Conservation (phyloP, 2,329 filamentous ascomycete species). For the Coniochaeta sp. region DNA sequence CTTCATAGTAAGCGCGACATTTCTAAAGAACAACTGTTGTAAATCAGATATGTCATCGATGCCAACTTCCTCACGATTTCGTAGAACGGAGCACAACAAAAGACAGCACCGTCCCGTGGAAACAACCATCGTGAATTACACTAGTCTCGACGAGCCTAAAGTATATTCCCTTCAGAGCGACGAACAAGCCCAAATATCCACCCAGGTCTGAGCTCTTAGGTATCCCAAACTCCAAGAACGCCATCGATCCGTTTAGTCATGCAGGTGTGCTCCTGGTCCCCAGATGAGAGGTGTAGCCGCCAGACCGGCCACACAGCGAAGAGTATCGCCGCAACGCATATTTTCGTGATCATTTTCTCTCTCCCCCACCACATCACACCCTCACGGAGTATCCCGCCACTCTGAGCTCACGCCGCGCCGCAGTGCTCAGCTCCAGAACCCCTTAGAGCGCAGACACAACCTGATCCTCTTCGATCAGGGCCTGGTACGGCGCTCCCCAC, state of each 20-base stretch:
- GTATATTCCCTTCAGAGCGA: background rate
- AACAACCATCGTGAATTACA: background rate
- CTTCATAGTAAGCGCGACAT: background rate
- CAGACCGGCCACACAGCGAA: background rate
- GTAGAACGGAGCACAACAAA: background rate
- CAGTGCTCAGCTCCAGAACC: background rate
- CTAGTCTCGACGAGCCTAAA: background rate
- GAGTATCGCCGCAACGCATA: background rate
- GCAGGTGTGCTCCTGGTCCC: background rate
- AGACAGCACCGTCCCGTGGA: background rate
- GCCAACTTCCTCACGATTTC: background rate
- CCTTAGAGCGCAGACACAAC: conserved; percentile 41
- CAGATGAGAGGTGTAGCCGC: background rate
- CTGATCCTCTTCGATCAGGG: conserved; percentile 70
- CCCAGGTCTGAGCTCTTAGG: background rate
- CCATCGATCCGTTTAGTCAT: background rate
- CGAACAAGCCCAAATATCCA: background rate
- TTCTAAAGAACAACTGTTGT: background rate
- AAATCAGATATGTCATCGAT: background rate
- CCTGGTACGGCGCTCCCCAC: conserved; percentile 50
- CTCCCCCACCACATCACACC: background rate
- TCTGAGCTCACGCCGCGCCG: background rate
- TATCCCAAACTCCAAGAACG: background rate
- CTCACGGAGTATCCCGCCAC: background rate
- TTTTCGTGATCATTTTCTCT: background rate